Percentiles rank a stretch among this genome's conserved stretches.
These are phyloP conservation scores for Neofusicoccum laricinum DNA, from an alignment of 2,329 filamentous ascomycete species.

Conservation along the genomic window DNA sequence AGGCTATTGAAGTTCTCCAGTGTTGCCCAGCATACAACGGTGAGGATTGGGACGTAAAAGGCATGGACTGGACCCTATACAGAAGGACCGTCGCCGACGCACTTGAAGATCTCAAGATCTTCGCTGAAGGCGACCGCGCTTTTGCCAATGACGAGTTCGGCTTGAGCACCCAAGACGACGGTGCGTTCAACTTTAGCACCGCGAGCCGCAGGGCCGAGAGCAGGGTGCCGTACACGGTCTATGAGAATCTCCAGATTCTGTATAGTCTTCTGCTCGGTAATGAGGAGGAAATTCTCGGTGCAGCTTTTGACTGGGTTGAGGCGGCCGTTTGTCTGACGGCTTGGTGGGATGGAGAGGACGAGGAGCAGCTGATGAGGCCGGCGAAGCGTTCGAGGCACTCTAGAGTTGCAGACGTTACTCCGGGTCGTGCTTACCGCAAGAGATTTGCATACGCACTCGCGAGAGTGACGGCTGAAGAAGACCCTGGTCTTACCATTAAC, in stretches of 20 bases:
- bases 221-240: conserved; percentile 84
- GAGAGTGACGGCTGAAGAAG: conserved; percentile 58
- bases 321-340: conserved; percentile 77
- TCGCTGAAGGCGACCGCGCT: conserved; percentile 70
- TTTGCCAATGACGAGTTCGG: conserved; percentile 47
- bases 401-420: conserved; percentile 49
- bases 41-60: conserved; percentile 78
- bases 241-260: conserved; percentile 75
- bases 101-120: conserved; percentile 68
- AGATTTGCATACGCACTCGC: conserved; percentile 38
- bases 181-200: conserved; percentile 61
- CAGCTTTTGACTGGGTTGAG: conserved; percentile 88
- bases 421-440: conserved; percentile 68
- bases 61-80: conserved; percentile 80
- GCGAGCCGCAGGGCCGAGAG: conserved; percentile 74
- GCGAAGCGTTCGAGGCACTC: conserved; percentile 39
- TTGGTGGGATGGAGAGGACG: conserved; percentile 84
- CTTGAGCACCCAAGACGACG: conserved; percentile 34
- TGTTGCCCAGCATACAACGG: conserved; percentile 65
- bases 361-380: conserved; percentile 38
- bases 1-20: conserved; percentile 67
- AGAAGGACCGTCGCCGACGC: conserved; percentile 70
- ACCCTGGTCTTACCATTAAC: conserved; percentile 70
- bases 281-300: conserved; percentile 69
- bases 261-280: conserved; percentile 80